These are phyloP conservation scores for Pichia gijzeniarum DNA, from an alignment of 805 yeast genomes.

Conservation along the genomic window DNA sequence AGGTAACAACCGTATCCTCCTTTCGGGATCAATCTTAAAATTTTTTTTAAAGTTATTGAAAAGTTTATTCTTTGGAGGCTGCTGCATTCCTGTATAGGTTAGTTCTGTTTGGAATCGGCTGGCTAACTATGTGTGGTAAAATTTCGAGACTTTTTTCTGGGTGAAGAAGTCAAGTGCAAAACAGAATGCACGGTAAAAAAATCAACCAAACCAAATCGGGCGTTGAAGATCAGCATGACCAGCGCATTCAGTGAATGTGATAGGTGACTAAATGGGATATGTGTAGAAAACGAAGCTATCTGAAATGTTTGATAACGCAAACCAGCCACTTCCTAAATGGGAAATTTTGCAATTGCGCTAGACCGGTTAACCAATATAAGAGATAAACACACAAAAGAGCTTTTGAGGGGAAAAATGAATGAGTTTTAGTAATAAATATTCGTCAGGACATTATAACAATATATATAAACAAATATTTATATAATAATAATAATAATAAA, in stretches of 20 bases:
- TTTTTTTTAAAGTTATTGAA: conserved; percentile 1
- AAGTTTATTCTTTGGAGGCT: neutral
- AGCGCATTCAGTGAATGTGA: too few relatives aligned
- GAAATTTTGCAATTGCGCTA: neutral
- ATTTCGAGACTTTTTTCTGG: too few relatives aligned
- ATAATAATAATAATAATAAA: conserved; percentile 6
- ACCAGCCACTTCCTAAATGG: conserved; percentile 2
- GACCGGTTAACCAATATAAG: neutral
- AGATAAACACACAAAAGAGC: neutral
- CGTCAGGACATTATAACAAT: conserved; percentile 6
- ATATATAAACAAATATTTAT: conserved; percentile 5
- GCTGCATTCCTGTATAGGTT: too few relatives aligned
- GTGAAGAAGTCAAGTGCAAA: too few relatives aligned
- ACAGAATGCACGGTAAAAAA: too few relatives aligned
- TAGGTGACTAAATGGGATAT: neutral
- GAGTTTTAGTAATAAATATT: conserved; percentile 2
- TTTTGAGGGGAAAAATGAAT: neutral
- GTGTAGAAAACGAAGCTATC: too few relatives aligned
- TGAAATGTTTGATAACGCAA: neutral
- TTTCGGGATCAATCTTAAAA: neutral
- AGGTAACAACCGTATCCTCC: neutral
- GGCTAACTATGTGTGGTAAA: too few relatives aligned
- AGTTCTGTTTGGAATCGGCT: too few relatives aligned
- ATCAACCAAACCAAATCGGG: too few relatives aligned
- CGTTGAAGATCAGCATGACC: too few relatives aligned